These are phyloP conservation scores for Fusarium sp. DNA, from an alignment of 2,329 filamentous ascomycete genomes.

Conservation along the genomic window DNA sequence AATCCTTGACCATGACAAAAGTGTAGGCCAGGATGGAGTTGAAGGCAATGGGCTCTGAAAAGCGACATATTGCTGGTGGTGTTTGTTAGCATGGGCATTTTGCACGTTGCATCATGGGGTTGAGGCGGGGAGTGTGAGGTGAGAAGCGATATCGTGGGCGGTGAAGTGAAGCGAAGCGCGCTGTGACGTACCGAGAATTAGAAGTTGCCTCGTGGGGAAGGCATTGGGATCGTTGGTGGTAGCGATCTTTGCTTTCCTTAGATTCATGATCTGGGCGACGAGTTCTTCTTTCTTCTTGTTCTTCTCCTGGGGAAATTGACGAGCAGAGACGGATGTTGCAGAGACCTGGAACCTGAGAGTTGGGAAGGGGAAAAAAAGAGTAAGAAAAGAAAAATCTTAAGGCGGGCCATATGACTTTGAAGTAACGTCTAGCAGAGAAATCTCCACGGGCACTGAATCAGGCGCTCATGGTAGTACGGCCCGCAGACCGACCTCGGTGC, in stretches of 20 bases:
- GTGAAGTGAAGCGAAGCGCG: not conserved
- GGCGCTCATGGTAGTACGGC: constrained; percentile 21
- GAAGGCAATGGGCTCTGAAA: constrained; percentile 91
- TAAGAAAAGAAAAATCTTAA: constrained; percentile 21
- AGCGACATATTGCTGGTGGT: constrained; percentile 47
- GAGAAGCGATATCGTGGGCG: not conserved
- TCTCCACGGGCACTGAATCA: constrained; percentile 24
- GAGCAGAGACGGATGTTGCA: not conserved
- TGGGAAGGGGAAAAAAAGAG: not conserved
- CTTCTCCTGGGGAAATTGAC: not conserved
- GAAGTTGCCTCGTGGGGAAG: constrained; percentile 33
- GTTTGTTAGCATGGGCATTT: constrained; percentile 7
- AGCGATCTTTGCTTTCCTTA: constrained; percentile 14
- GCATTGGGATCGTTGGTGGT: constrained; percentile 27
- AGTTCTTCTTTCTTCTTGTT: not conserved
- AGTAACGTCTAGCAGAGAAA: constrained; percentile 24
- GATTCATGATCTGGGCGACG: constrained; percentile 27
- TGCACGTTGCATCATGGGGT: not conserved
- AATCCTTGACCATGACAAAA: constrained; percentile 85
- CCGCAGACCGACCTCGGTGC: constrained; percentile 30
- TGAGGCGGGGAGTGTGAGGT: constrained; percentile 1
- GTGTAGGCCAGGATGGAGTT: constrained; percentile 94
- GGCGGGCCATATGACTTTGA: constrained; percentile 30
- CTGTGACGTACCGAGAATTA: constrained; percentile 28
- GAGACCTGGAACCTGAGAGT: not conserved